Evolutionary conservation across 306 rosid genomes (phyloP).

Genomic region (Delonix regia): DNA sequence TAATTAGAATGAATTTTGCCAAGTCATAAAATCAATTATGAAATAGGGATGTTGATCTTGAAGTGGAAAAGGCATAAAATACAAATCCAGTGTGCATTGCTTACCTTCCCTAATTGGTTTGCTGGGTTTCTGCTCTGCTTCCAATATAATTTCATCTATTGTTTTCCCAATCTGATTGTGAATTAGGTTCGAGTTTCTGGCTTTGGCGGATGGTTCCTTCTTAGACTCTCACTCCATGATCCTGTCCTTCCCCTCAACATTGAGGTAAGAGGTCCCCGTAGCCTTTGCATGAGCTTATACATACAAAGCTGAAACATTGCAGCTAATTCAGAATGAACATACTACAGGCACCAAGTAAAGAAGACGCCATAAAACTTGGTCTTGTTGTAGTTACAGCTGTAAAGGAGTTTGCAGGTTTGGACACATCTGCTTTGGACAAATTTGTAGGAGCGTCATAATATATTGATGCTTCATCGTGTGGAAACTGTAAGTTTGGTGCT

Average conservation of each 20-base stretch:
- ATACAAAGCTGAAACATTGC: background rate
- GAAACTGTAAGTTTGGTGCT: constrained; percentile 4
- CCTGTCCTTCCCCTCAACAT: constrained; percentile 98
- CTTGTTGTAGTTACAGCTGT: constrained; percentile 64
- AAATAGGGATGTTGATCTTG: background rate
- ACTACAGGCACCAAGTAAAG: constrained; percentile 70
- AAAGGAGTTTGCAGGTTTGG: constrained; percentile 73
- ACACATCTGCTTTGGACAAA: constrained; percentile 77
- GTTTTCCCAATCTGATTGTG: constrained; percentile 37
- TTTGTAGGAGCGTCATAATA: constrained; percentile 57
- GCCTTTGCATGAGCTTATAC: constrained; percentile 7
- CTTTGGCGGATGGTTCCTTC: constrained; percentile 92
- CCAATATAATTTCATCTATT: constrained; percentile 2
- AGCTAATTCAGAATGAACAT: constrained; percentile 35
- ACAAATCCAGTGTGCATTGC: background rate
- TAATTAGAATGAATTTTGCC: background rate
- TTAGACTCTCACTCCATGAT: constrained; percentile 91
- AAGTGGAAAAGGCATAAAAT: constrained; percentile 9
- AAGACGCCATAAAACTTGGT: constrained; percentile 75
- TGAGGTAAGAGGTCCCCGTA: constrained; percentile 61
- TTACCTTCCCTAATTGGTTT: constrained; percentile 21
- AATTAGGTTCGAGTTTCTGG: constrained; percentile 90
- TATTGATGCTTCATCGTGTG: background rate
- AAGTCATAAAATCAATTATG: background rate
- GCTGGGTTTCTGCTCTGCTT: background rate